phyloP scores from a whole-genome alignment of 2,329 filamentous ascomycete genomes.

The Epichloe sylvatica region DNA sequence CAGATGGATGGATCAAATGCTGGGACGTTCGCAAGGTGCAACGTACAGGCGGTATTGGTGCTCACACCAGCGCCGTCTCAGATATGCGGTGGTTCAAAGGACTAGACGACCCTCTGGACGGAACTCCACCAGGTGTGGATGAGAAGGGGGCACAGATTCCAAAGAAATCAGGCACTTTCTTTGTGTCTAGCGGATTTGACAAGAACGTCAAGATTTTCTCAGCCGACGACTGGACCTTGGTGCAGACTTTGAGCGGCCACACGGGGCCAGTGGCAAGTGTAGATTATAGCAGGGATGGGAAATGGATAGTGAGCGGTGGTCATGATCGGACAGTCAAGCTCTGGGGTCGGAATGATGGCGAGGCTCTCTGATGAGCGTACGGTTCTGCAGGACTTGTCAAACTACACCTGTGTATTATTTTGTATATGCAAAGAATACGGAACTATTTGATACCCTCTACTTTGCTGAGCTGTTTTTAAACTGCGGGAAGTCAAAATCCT shows the following conservation, averaged over 20 bases:
- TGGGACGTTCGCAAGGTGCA: slow-evolving; percentile 92
- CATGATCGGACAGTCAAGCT: slow-evolving; percentile 93
- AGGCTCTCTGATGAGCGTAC: slow-evolving; percentile 28
- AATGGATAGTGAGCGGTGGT: slow-evolving; percentile 88
- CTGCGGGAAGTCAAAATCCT: neutral
- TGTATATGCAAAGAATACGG: neutral
- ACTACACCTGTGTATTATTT: neutral
- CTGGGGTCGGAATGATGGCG: slow-evolving; percentile 74
- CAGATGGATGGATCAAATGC: slow-evolving; percentile 92
- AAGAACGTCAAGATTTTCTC: slow-evolving; percentile 92
- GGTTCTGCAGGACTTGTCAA: neutral
- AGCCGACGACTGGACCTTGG: slow-evolving; percentile 85
- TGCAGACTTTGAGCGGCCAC: slow-evolving; percentile 79
- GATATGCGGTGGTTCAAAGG: slow-evolving; percentile 93
- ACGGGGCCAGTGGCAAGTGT: slow-evolving; percentile 84
- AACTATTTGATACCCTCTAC: neutral
- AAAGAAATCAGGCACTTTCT: slow-evolving; percentile 81
- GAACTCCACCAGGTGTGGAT: slow-evolving; percentile 43
- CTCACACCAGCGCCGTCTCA: slow-evolving; percentile 81
- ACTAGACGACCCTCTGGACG: slow-evolving; percentile 55
- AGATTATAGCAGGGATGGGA: slow-evolving; percentile 73
- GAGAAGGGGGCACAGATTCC: slow-evolving; percentile 55
- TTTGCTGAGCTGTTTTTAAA: neutral
- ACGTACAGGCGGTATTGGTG: slow-evolving; percentile 71
- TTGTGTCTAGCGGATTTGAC: slow-evolving; percentile 85